Base-by-base conservation (phyloP, 2,329 filamentous ascomycete genomes). In the Ophiostoma novo-ulmi region DNA sequence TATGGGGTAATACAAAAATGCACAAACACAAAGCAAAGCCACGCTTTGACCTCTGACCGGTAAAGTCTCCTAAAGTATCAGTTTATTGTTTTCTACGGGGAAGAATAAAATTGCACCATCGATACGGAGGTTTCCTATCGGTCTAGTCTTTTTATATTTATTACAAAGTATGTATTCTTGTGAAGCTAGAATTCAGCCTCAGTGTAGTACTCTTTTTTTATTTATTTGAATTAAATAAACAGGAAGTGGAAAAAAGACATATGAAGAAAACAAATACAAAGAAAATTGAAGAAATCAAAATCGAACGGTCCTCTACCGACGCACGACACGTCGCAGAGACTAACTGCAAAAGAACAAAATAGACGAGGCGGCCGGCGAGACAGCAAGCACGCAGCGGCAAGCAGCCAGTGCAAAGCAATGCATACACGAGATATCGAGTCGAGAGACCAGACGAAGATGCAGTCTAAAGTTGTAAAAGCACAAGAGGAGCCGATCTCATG, bases 281-380 rank as follows among this genome's bases (percentile, higher is more conserved):
- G 22, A 55, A 22, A 55, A 11, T n/a, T 2, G 13, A n/a, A 13
- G 2, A 55, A 55, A n/a, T 3, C 7, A n/a, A 55, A 22, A 55
- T 22, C 10, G 8, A 55, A 22, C 7, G 31, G 31, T 31, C 31
- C 31, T 31, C 31, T 6, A 31, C 8, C 36, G 13, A 64, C 3
- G 61, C 61, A 64, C 61, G 58, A 63, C 58, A 63, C 58, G 58
- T 63, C 7, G 58, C 58, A 63, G 26, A n/a, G 26, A 11, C 61
- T 64, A 64, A 64, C 61, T 39, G 61, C 7, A 64, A 38, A 64
- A n/a, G 39, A 35, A 64, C 61, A 64, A 64, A 64, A 64, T 64
- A 64, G 61, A 64, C 61, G 61, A 64, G 61, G 14, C 61, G 61
- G 61, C 61, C 11, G 26, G 8, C 22, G 55, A 61, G 55, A 26